These are phyloP conservation scores for Zhuliangozyma parablackwelliae DNA, from an alignment of 1,139 yeast species.

Conservation along the genomic window DNA sequence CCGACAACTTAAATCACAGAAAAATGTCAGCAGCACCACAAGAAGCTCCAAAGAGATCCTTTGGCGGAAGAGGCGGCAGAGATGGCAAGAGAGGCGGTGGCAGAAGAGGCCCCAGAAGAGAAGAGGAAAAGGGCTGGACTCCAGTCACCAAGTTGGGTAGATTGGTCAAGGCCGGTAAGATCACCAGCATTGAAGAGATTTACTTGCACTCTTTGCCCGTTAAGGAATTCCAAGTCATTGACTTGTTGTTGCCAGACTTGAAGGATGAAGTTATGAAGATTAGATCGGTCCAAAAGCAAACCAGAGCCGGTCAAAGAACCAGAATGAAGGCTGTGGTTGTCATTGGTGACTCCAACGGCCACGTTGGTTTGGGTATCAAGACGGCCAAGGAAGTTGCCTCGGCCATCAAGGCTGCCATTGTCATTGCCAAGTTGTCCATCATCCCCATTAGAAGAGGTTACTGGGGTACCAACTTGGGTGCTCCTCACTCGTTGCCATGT, in stretches of 20 bases:
- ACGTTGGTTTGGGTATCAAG: slow-evolving; percentile 99
- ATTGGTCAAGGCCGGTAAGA: slow-evolving; percentile 98
- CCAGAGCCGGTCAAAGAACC: slow-evolving; percentile 99
- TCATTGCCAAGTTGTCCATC: slow-evolving; percentile 97
- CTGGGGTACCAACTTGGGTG: slow-evolving; percentile 99
- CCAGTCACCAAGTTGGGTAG: slow-evolving; percentile 99
- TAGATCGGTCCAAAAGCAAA: slow-evolving; percentile 99
- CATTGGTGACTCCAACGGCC: slow-evolving; percentile 99
- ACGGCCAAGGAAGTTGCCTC: slow-evolving; percentile 99
- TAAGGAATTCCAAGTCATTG: slow-evolving; percentile 99
- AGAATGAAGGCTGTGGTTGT: slow-evolving; percentile 99
- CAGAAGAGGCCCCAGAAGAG: slow-evolving; percentile 61
- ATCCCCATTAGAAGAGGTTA: slow-evolving; percentile 99
- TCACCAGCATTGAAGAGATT: slow-evolving; percentile 94
- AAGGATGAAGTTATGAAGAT: slow-evolving; percentile 99
- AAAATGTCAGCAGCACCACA: slow-evolving; percentile 13
- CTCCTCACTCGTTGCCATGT: slow-evolving; percentile 97
- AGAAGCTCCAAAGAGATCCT: slow-evolving; percentile 57
- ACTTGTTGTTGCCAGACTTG: slow-evolving; percentile 90
- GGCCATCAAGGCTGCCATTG: slow-evolving; percentile 99
- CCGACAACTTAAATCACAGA: slow-evolving; percentile 48
- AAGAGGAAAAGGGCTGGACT: slow-evolving; percentile 98
- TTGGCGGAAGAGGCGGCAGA: slow-evolving; percentile 37
- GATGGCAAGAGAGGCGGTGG: slow-evolving; percentile 43
- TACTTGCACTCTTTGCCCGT: slow-evolving; percentile 99